phyloP scores from a whole-genome alignment of 2,329 filamentous ascomycete genomes.

The Pseudogymnoascus sp. region DNA sequence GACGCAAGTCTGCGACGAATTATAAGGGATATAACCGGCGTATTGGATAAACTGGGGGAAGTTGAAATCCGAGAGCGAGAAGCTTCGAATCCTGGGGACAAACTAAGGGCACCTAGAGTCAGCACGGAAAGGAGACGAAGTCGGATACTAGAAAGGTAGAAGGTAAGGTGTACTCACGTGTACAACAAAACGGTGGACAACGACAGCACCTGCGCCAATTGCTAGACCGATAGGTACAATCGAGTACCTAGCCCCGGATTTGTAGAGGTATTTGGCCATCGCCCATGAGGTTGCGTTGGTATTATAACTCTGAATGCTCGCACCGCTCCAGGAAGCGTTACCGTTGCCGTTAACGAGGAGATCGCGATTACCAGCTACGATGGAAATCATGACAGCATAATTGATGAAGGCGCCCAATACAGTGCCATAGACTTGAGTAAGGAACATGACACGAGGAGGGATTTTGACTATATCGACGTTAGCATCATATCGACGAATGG shows the following conservation, averaged over 20 bases:
- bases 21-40: constrained; percentile 47
- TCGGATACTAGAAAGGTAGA: background rate
- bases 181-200: constrained; percentile 37
- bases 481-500: constrained; percentile 13
- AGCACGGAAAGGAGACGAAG: background rate
- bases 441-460: constrained; percentile 36
- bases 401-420: constrained; percentile 38
- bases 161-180: constrained; percentile 27
- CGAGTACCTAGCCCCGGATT: constrained; percentile 34
- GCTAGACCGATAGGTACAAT: constrained; percentile 44
- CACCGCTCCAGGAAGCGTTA: constrained; percentile 41
- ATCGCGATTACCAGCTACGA: constrained; percentile 36
- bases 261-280: constrained; percentile 46
- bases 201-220: constrained; percentile 39
- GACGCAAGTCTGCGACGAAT: constrained; percentile 47
- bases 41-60: constrained; percentile 47
- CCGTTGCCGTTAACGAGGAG: constrained; percentile 36
- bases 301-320: constrained; percentile 40
- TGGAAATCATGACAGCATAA: constrained; percentile 39
- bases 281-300: constrained; percentile 38
- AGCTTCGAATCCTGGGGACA: constrained; percentile 37
- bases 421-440: constrained; percentile 37
- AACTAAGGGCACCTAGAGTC: constrained; percentile 30
- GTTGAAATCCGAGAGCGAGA: constrained; percentile 40
- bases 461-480: constrained; percentile 39